Conservation (phyloP, 306 rosid genomes). For the Echinosophora koreensis region DNA sequence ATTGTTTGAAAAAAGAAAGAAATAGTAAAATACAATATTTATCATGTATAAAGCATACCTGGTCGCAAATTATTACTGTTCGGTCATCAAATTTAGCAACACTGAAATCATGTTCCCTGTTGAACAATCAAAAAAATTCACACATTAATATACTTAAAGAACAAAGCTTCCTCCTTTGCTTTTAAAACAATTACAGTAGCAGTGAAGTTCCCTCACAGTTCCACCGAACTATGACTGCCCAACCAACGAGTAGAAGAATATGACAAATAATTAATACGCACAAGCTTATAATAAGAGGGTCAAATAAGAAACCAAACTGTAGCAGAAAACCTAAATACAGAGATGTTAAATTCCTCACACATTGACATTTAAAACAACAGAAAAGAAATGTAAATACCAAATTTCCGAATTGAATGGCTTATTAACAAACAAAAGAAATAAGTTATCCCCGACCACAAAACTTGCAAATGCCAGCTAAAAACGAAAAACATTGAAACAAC, state of each 20-base stretch:
- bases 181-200: neutral
- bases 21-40: conserved; percentile 5
- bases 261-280: neutral
- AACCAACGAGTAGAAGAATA: neutral
- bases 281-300: neutral
- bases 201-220: conserved; percentile 13
- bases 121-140: conserved; percentile 34
- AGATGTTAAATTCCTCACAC: neutral
- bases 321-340: conserved; percentile 14
- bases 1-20: conserved; percentile 18
- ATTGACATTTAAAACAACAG: neutral
- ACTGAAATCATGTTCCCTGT: conserved; percentile 92
- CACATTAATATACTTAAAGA: conserved; percentile 4
- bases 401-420: conserved; percentile 29
- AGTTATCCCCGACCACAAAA: conserved; percentile 22
- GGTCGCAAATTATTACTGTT: conserved; percentile 94
- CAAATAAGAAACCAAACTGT: conserved; percentile 26
- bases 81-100: conserved; percentile 88
- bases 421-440: neutral
- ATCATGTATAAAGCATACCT: conserved; percentile 64
- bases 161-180: conserved; percentile 15
- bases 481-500: neutral
- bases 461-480: neutral
- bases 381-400: neutral
- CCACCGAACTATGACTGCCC: neutral